These are phyloP conservation scores for Teunomyces panamensis DNA, from an alignment of 805 yeast species.

Conservation along the genomic window DNA sequence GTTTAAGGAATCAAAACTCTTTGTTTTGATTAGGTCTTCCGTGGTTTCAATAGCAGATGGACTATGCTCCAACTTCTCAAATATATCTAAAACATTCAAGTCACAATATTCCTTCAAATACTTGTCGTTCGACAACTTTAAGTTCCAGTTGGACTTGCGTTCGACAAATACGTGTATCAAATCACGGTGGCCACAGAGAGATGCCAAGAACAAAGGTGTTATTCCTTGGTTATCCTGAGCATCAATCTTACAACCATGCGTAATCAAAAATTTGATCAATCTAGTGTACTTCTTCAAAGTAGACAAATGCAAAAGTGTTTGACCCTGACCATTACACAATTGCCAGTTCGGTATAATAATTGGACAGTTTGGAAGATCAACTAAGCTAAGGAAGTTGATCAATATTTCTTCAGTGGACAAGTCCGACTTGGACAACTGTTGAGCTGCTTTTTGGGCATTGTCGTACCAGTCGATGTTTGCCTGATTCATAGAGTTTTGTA, in stretches of 20 bases:
- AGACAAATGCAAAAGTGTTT: slow-evolving; percentile 84
- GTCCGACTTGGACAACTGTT: slow-evolving; percentile 43
- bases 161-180: slow-evolving; percentile 59
- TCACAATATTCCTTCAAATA: slow-evolving; percentile 42
- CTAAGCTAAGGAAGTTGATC: slow-evolving; percentile 51
- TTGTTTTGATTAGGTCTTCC: slow-evolving; percentile 26
- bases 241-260: slow-evolving; percentile 66
- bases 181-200: slow-evolving; percentile 68
- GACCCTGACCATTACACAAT: slow-evolving; percentile 78
- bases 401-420: slow-evolving; percentile 50
- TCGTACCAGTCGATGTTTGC: slow-evolving; percentile 47
- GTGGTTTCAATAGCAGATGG: slow-evolving; percentile 6
- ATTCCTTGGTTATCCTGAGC: slow-evolving; percentile 74
- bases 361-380: slow-evolving; percentile 65
- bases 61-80: slow-evolving; percentile 23
- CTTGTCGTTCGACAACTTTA: slow-evolving; percentile 51
- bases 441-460: slow-evolving; percentile 50
- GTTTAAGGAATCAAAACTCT: slow-evolving; percentile 38
- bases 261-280: slow-evolving; percentile 61
- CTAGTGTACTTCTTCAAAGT: slow-evolving; percentile 67
- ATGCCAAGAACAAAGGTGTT: slow-evolving; percentile 87
- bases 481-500: slow-evolving; percentile 10
- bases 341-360: slow-evolving; percentile 71
- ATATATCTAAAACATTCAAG: slow-evolving; percentile 42
- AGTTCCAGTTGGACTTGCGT: slow-evolving; percentile 58